Evolutionary conservation across 163 green algal species (phyloP), one percentile per base, ranked within the genome.

Genomic region (Volvox carteri): DNA sequence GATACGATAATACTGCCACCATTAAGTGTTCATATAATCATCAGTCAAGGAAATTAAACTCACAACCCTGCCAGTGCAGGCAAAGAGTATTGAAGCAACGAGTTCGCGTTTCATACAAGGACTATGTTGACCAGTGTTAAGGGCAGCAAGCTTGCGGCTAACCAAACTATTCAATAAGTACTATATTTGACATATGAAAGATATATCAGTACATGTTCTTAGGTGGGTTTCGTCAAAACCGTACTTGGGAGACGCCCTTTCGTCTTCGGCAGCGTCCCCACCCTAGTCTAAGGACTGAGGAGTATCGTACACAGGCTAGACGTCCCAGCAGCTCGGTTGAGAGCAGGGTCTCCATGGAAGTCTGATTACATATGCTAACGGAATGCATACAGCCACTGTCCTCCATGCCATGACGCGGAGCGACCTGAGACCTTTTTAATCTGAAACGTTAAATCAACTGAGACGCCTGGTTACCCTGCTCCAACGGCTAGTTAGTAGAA

Each of bases 311-410:
- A 65, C 5, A 65, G 4, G 19, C 54, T n/a, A n/a, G n/a, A n/a
- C n/a, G n/a, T n/a, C n/a, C n/a, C n/a, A n/a, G n/a, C n/a, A n/a
- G n/a, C n/a, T n/a, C n/a, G n/a, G n/a, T n/a, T n/a, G n/a, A n/a
- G n/a, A n/a, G n/a, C n/a, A n/a, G n/a, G n/a, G n/a, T n/a, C n/a
- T n/a, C n/a, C n/a, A n/a, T n/a, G n/a, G n/a, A n/a, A n/a, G n/a
- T n/a, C n/a, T n/a, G n/a, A 19, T 65, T 65, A 65, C 54, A 65
- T 23, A 65, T 23, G 54, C 54, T 46, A 75, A 75, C 33, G 65
- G 65, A 75, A 75, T 75, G 65, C 65, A 75, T 46, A 75, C 2
- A 75, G 65, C 12, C 65, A 46, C 65, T 75, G 33, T 48, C 65
- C 3, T 9, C n/a, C 30, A 46, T 33, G 65, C 65, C 33, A 46